Evolutionary conservation across 495 filamentous ascomycete species (phyloP).

Genomic region (Xylaria scruposa): DNA sequence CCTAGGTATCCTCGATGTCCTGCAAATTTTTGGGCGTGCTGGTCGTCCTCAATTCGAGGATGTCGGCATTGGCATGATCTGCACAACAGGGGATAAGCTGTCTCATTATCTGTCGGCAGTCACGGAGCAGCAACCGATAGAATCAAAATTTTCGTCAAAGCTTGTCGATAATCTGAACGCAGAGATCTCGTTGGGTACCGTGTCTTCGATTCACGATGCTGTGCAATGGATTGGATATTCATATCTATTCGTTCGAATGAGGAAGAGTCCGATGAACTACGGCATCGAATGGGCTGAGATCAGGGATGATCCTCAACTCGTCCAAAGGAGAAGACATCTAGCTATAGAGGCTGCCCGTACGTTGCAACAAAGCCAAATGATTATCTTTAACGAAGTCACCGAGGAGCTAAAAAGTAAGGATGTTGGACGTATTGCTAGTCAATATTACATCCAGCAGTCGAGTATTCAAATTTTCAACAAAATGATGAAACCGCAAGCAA

Average conservation of each 20-base stretch:
- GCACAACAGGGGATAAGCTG: slow-evolving; percentile 90
- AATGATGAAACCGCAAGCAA: slow-evolving; percentile 80
- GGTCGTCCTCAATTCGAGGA: slow-evolving; percentile 97
- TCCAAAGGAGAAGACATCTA: slow-evolving; percentile 79
- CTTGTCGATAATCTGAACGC: slow-evolving; percentile 97
- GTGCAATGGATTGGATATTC: slow-evolving; percentile 98
- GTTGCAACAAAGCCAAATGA: slow-evolving; percentile 94
- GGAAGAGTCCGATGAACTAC: slow-evolving; percentile 86
- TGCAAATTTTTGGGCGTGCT: slow-evolving; percentile 98
- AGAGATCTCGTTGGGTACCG: slow-evolving; percentile 91
- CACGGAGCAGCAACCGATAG: slow-evolving; percentile 94
- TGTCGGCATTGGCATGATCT: slow-evolving; percentile 94
- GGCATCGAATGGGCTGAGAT: slow-evolving; percentile 97
- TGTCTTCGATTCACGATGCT: slow-evolving; percentile 91
- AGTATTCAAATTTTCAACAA: slow-evolving; percentile 95
- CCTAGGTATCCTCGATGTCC: slow-evolving; percentile 93
- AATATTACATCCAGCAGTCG: slow-evolving; percentile 92
- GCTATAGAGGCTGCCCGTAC: slow-evolving; percentile 85
- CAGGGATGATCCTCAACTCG: slow-evolving; percentile 81
- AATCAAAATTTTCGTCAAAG: slow-evolving; percentile 88
- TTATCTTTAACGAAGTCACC: slow-evolving; percentile 93
- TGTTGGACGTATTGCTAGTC: slow-evolving; percentile 93
- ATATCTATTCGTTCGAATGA: slow-evolving; percentile 96
- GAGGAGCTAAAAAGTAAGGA: slow-evolving; percentile 92
- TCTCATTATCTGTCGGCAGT: slow-evolving; percentile 92